Evolutionary conservation across 108 stramenopile species (phyloP), one percentile per base, ranked within the genome.

Genomic region (Cyclotella kingstonii): DNA sequence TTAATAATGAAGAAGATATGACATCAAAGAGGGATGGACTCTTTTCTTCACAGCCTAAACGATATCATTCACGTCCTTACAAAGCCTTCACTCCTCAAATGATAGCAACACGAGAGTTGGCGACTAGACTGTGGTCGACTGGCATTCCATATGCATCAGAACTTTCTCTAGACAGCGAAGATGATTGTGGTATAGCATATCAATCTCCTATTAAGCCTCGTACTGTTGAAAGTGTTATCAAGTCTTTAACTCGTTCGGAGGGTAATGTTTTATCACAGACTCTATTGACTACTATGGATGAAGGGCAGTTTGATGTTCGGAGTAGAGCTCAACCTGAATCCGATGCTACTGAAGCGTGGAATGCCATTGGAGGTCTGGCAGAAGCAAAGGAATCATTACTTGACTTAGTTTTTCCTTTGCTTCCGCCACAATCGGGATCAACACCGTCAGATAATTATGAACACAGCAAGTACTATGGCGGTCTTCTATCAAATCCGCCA

Each of bases 341-440:
- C 12, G 48, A 41, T 7, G 66, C 57, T 26, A 49, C 66, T 22
- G 31, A 71, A 35, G 52, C 57, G 23, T 77, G 76, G 76, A 66
- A 77, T 58, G 35, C 50, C 25, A 77, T 77, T 49, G 76, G 76
- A 26, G 76, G 76, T 1, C 35, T 77, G 25, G 43, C 60, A 27
- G 54, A 72, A 23, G 76, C 63, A 25, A 77, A 77, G 34, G 76
- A 77, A 54, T 66, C 64, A 34, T 51, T 77, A 31, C 53, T 72
- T 4, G 76, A 77, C 29, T 40, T 73, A 28, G 72, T 66, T 4
- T 78, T 73, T 36, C 77, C 77, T 11, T 35, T 73, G 30, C 62
- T 73, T 7, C 61, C 62, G 1, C 43, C 51, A 19, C 41, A 40
- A 15, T 28, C 73, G 5, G 41, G 5, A 25, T 48, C 54, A 3